Conservation (phyloP, 192 early-diverging fungal genomes). For the Chytriomyces confervae region DNA sequence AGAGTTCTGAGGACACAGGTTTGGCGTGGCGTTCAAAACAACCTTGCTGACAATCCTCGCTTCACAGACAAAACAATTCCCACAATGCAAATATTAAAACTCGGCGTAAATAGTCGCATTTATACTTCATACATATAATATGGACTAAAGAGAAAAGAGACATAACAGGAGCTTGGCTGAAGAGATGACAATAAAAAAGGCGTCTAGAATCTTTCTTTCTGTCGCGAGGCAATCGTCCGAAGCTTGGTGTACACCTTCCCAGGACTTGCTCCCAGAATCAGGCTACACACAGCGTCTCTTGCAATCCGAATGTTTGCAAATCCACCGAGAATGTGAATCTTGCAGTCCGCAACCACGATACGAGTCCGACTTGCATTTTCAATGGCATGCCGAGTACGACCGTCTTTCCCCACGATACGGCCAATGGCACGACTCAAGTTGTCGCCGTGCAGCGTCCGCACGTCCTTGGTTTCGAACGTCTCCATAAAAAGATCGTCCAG, state of each 20-base stretch:
- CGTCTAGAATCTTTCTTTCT: conserved; percentile 92
- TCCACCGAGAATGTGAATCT: conserved; percentile 94
- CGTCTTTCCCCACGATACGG: conserved; percentile 96
- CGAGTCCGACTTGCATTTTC: conserved; percentile 96
- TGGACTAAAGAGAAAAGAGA: neutral
- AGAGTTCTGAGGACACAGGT: too few species aligned
- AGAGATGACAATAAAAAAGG: neutral
- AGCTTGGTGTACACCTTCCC: conserved; percentile 96
- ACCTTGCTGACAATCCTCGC: too few species aligned
- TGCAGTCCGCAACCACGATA: conserved; percentile 97
- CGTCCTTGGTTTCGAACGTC: conserved; percentile 97
- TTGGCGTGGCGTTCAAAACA: too few species aligned
- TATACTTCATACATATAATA: neutral
- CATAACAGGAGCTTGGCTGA: neutral
- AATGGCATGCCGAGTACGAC: conserved; percentile 96
- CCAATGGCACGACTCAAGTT: conserved; percentile 97
- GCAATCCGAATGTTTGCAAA: conserved; percentile 98
- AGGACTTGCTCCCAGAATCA: conserved; percentile 94
- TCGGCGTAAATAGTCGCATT: neutral
- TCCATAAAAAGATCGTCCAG: conserved; percentile 97
- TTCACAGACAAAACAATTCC: too few species aligned
- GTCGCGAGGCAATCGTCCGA: conserved; percentile 81
- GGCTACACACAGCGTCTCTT: conserved; percentile 83
- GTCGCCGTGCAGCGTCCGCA: conserved; percentile 93
- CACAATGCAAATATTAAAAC: too few species aligned